Conservation (phyloP, 2,329 filamentous ascomycete genomes). For the Alternaria postmessia region DNA sequence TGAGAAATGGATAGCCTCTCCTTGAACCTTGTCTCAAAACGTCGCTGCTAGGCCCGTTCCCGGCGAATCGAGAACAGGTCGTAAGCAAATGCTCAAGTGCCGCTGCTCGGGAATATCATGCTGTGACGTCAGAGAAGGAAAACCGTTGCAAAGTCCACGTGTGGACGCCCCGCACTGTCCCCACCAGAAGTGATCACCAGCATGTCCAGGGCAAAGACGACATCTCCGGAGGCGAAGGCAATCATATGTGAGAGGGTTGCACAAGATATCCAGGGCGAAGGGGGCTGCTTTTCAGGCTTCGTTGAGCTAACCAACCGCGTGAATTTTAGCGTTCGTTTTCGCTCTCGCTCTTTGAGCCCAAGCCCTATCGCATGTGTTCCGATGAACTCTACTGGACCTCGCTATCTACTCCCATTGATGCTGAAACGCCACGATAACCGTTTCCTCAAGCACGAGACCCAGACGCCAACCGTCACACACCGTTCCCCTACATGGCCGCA, state of each 20-base stretch:
- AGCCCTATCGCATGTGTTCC: not conserved
- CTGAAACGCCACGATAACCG: not conserved
- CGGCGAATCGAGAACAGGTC: not conserved
- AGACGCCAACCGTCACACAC: not conserved
- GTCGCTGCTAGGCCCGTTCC: not conserved
- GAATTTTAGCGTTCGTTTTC: not conserved
- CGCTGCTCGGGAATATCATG: not conserved
- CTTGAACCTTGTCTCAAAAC: not conserved
- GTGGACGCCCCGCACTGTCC: conserved; percentile 11
- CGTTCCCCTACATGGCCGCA: too few relatives aligned
- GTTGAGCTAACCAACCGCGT: not conserved
- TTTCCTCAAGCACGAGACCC: not conserved
- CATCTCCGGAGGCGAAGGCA: not conserved
- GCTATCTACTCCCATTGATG: not conserved
- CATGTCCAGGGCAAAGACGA: not conserved
- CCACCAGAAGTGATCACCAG: conserved; percentile 2
- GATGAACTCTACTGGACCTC: not conserved
- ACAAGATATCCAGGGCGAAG: not conserved
- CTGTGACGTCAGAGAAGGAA: conserved; percentile 12
- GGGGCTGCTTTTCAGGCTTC: not conserved
- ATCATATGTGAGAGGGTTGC: not conserved
- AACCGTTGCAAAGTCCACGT: conserved; percentile 7
- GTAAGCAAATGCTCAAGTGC: not conserved
- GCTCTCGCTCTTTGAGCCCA: not conserved
- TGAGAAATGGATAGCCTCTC: conserved; percentile 28